phyloP scores from a whole-genome alignment of 495 filamentous ascomycete genomes.

The Tuber brumale region DNA sequence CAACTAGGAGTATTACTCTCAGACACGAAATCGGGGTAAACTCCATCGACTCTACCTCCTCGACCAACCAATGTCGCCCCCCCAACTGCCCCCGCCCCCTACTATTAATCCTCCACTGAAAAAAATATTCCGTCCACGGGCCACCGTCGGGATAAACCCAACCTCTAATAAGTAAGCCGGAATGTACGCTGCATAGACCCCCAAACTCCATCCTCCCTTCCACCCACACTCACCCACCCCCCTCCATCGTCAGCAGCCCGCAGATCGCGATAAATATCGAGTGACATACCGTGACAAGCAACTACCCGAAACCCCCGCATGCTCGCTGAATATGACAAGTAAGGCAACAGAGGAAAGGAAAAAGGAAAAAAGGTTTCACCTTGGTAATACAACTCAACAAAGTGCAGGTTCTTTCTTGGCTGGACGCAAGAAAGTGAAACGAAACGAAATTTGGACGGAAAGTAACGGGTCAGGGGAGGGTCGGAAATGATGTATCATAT shows the following conservation, averaged over 20 bases:
- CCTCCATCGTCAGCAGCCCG: neutral
- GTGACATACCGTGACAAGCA: constrained; percentile 1
- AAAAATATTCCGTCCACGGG: neutral
- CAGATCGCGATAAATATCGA: neutral
- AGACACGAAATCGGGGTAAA: neutral
- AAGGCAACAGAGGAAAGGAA: neutral
- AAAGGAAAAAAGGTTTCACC: constrained; percentile 1
- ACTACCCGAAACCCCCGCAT: neutral
- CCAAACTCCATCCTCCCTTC: neutral
- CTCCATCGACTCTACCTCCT: neutral
- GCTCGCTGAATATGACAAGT: neutral
- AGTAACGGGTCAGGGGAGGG: neutral
- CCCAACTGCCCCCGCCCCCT: neutral
- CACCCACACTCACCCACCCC: neutral
- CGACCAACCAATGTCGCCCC: neutral
- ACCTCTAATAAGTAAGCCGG: neutral
- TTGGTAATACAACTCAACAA: neutral
- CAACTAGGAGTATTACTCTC: neutral
- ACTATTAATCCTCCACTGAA: neutral
- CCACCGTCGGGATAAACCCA: neutral
- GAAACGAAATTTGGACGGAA: constrained; percentile 1
- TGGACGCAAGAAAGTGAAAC: neutral
- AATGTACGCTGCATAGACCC: neutral
- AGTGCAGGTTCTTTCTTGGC: constrained; percentile 1
- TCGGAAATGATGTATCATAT: constrained; percentile 2